A percentile compares a stretch with the other conserved stretches of the same genome.
Evolutionary conservation across 768 basidiomycete species (phyloP).

Genomic region (Baorangia bicolor): DNA sequence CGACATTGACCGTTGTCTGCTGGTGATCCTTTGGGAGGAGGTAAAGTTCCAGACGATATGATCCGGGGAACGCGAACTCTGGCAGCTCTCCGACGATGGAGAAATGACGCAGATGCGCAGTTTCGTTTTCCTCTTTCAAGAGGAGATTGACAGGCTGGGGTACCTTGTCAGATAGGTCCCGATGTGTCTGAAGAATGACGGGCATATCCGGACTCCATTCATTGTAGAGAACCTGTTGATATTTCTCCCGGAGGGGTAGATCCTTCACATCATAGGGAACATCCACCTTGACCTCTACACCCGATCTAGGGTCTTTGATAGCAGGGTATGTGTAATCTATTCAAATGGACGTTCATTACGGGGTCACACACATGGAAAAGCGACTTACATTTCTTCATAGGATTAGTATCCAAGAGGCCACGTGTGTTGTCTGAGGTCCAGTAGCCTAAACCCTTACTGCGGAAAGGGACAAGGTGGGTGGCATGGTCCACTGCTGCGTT

Average conservation of each 20-base stretch:
- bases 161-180: not conserved
- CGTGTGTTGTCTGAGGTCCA: slow-evolving; percentile 17
- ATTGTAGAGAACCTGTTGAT: not conserved
- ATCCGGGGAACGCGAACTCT: slow-evolving; percentile 20
- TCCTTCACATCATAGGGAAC: slow-evolving; percentile 7
- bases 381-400: slow-evolving; percentile 5
- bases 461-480: slow-evolving; percentile 14
- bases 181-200: not conserved
- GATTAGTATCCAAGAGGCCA: not conserved
- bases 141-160: slow-evolving; percentile 1
- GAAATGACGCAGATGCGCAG: slow-evolving; percentile 6
- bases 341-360: not conserved
- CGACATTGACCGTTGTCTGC: not conserved
- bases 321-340: slow-evolving; percentile 23
- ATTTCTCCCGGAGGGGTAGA: slow-evolving; percentile 2
- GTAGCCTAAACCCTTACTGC: not conserved
- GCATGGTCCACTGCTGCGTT: not conserved
- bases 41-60: slow-evolving; percentile 21
- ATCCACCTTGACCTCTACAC: slow-evolving; percentile 11
- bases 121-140: not conserved
- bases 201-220: not conserved
- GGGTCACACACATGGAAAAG: not conserved
- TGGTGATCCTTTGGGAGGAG: slow-evolving; percentile 1
- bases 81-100: slow-evolving; percentile 3
- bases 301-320: slow-evolving; percentile 8